phyloP scores from a whole-genome alignment of 1,284 basidiomycete genomes.

The Inonotus hispidus region DNA sequence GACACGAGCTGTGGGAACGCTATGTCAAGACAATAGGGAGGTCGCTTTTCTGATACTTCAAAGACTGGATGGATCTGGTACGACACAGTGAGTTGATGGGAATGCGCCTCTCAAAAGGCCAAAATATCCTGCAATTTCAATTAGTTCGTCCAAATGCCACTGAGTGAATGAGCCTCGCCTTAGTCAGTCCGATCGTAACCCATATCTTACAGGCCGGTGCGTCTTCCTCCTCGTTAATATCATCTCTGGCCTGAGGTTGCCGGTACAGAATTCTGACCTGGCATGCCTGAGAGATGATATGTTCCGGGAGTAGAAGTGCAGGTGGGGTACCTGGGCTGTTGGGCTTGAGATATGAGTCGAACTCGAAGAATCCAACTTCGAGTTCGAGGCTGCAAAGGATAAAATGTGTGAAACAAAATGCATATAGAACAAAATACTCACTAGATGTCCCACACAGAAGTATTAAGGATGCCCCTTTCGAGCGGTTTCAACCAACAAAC shows the following conservation, averaged over 20 bases:
- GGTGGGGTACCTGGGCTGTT: background rate
- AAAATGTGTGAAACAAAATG: background rate
- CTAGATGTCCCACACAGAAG: background rate
- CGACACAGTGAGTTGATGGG: too few relatives aligned
- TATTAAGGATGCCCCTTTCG: background rate
- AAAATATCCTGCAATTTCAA: too few relatives aligned
- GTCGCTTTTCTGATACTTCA: too few relatives aligned
- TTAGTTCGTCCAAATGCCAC: too few relatives aligned
- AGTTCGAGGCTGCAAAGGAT: background rate
- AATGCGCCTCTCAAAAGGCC: too few relatives aligned
- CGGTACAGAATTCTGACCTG: background rate
- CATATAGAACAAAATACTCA: background rate
- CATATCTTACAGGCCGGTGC: background rate
- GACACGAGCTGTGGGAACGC: too few relatives aligned
- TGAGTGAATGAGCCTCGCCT: too few relatives aligned
- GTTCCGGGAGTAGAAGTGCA: background rate
- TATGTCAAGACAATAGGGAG: too few relatives aligned
- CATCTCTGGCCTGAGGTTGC: background rate
- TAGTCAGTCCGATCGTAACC: background rate
- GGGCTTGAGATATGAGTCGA: background rate
- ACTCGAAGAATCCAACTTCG: constrained; percentile 6
- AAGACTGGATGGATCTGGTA: too few relatives aligned
- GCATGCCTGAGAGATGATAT: constrained; percentile 4
- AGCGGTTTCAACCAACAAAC: constrained; percentile 8
- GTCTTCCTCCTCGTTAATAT: background rate